phyloP scores from a whole-genome alignment of 176 grass and related monocot genomes.

The Tillandsia fasciculata region DNA sequence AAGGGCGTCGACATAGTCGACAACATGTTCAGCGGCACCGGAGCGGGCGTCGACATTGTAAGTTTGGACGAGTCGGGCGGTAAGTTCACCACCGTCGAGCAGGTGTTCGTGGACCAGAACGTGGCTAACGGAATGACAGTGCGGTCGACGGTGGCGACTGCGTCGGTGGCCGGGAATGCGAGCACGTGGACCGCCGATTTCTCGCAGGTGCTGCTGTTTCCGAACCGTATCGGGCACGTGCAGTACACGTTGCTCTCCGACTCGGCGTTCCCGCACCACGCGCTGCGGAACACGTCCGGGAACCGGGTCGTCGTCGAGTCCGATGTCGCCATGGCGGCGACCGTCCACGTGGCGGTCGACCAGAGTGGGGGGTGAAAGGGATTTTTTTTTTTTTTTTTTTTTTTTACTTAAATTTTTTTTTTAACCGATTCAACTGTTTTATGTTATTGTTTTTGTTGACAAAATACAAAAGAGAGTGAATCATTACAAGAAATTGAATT shows the following conservation, averaged over 20 bases:
- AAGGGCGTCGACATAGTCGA: constrained; percentile 39
- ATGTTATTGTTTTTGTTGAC: not conserved
- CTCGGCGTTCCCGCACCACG: constrained; percentile 50
- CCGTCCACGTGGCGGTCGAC: constrained; percentile 74
- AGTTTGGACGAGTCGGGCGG: constrained; percentile 26
- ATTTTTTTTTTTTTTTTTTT: constrained; percentile 19
- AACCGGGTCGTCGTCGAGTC: constrained; percentile 71
- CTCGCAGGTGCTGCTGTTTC: constrained; percentile 52
- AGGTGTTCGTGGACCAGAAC: constrained; percentile 72
- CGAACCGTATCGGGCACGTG: constrained; percentile 60
- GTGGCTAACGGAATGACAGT: constrained; percentile 47
- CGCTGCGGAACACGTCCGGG: constrained; percentile 60
- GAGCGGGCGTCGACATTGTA: constrained; percentile 49
- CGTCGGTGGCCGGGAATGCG: constrained; percentile 34
- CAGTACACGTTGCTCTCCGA: constrained; percentile 68
- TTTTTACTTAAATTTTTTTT: not conserved
- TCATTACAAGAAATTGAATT: constrained; percentile 19
- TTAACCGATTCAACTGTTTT: not conserved
- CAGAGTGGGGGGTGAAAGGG: constrained; percentile 39
- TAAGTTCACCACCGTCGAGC: constrained; percentile 46
- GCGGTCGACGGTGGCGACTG: constrained; percentile 41
- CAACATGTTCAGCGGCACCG: constrained; percentile 50
- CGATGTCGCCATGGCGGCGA: constrained; percentile 51
- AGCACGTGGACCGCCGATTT: constrained; percentile 63
- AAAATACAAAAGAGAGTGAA: constrained; percentile 10